Evolutionary conservation across 345 rosid species (phyloP), one percentile per base, ranked within the genome.

Genomic region (Laguncularia racemosa): DNA sequence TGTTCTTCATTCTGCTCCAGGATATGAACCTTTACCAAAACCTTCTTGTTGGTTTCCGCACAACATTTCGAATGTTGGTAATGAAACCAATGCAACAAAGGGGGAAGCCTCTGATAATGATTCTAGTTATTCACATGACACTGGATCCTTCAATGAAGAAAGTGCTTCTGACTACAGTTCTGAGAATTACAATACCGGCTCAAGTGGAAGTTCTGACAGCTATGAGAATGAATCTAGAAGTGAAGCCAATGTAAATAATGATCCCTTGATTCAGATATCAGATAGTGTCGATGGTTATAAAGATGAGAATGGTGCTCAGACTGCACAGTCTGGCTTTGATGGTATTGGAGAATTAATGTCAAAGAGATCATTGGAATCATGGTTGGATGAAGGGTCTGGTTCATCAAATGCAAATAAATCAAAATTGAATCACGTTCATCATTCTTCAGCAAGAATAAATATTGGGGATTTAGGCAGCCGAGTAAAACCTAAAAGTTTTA

Each of bases 1-100:
- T 56, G 99, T 93, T 68, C 85, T 87, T 71, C 99, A 93, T 79
- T 96, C 97, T 16, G 99, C 99, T 60, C 99, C 99, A n/a, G 97
- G 95, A 38, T 93, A 93, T 70, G 97, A 89, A 75, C 87, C 99
- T 73, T 96, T 93, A 68, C 97, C 99, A 54, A 89, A 87, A 75
- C 95, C 99, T 49, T 79, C 95, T 65, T 81, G 81, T 71, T 64
- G 80, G 52, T 76, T 69, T 21, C 56, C 61, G 66, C 80, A 82
- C 61, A 84, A 76, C 61, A 71, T 62, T 16, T 68, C 71, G 53
- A 62, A 65, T 48, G 58, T 52, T 9, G 12, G 50, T 48, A 52
- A 52, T 66, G 80, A 70, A 63, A 52, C 55, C 20, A 66, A 60
- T 68, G 47, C 54, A 45, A 53, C 57, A 38, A 64, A 72, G 62